These are phyloP conservation scores for Hyparrhenia diplandra DNA, from an alignment of 176 grass and related monocot genomes.

Conservation along the genomic window DNA sequence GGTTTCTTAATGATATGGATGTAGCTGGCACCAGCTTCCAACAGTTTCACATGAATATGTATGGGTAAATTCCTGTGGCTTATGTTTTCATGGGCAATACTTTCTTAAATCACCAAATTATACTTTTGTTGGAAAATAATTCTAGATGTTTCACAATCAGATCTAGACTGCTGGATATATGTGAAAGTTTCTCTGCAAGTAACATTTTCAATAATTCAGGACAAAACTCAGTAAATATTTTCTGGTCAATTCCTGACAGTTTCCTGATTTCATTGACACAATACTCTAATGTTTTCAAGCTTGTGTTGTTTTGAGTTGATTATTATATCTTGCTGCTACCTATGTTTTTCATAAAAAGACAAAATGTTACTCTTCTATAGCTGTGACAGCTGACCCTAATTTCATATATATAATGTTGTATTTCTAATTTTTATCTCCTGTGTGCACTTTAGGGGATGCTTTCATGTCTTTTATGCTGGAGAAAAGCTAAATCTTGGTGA, in stretches of 20 bases:
- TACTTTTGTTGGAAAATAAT: not conserved
- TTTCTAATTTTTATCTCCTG: not conserved
- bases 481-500: conserved; percentile 9
- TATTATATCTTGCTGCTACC: not conserved
- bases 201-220: not conserved
- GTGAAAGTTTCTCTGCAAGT: not conserved
- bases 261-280: not conserved
- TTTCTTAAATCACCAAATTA: not conserved
- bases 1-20: too few species aligned
- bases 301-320: not conserved
- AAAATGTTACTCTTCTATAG: not conserved
- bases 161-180: not conserved
- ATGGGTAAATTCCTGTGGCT: not conserved
- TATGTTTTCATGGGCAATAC: not conserved
- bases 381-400: not conserved
- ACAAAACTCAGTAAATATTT: not conserved
- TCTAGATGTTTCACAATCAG: not conserved
- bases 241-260: not conserved
- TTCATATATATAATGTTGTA: not conserved
- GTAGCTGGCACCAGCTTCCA: not conserved
- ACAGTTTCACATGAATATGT: not conserved
- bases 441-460: conserved; percentile 24
- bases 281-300: not conserved
- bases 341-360: too few species aligned
- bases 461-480: not conserved